Percentiles rank a stretch among this genome's conserved stretches.
Evolutionary conservation across 208 protist genomes (phyloP).

Genomic region (Acanthamoeba rhysodes): DNA sequence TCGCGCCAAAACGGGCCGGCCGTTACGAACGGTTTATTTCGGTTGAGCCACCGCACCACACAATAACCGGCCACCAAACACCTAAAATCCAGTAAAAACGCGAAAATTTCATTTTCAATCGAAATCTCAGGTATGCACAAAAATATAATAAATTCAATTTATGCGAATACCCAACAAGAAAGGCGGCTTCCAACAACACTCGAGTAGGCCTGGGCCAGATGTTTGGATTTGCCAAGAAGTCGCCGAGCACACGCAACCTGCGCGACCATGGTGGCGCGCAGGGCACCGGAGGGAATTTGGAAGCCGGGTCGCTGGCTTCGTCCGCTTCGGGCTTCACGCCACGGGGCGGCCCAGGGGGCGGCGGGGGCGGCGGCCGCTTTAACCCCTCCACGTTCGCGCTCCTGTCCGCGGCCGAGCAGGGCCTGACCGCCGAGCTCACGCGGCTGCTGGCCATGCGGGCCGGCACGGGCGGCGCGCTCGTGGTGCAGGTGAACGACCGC

Average conservation of each 20-base stretch:
- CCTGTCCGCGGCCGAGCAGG: neutral
- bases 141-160: no score
- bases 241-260: slow-evolving; percentile 7
- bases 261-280: neutral
- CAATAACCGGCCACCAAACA: neutral
- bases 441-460: slow-evolving; percentile 10
- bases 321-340: neutral
- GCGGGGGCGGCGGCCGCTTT: neutral
- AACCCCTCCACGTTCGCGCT: neutral
- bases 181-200: no score
- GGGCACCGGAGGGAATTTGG: neutral
- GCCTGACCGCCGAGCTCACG: neutral
- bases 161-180: no score
- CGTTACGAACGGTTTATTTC: slow-evolving; percentile 41
- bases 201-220: no score
- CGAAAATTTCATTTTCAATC: no score
- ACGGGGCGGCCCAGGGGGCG: neutral
- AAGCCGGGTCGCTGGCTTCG: neutral
- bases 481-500: slow-evolving; percentile 17
- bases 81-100: neutral
- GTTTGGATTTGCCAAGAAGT: slow-evolving; percentile 14
- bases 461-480: neutral
- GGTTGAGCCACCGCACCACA: neutral
- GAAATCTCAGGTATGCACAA: no score
- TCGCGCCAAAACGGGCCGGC: neutral